Percentiles rank a stretch among this genome's conserved stretches.
Evolutionary conservation across 1,139 yeast species (phyloP).

Genomic region (Blastobotrys proliferans): DNA sequence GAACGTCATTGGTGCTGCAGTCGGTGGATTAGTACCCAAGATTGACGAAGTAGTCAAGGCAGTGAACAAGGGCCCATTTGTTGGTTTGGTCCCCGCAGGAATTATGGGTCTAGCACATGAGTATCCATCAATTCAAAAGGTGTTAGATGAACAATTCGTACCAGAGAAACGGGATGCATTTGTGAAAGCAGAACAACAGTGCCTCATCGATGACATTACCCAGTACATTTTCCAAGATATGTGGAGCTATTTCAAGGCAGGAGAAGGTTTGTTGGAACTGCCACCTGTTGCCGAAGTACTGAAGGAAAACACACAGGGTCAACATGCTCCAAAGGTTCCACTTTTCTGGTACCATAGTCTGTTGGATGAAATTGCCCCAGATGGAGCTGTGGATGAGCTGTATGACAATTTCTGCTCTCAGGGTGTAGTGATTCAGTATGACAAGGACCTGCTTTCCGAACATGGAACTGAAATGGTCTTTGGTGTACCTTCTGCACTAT

Average conservation of each 20-base stretch:
- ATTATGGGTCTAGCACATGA: constrained; percentile 29
- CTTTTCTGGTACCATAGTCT: constrained; percentile 31
- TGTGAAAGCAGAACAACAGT: constrained; percentile 16
- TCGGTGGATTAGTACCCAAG: constrained; percentile 16
- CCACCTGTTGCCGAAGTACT: constrained; percentile 16
- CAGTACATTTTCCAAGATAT: constrained; percentile 20
- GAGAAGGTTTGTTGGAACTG: constrained; percentile 16
- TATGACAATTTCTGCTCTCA: constrained; percentile 26
- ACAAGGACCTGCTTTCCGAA: constrained; percentile 15
- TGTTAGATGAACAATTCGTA: constrained; percentile 14
- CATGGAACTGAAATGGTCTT: constrained; percentile 10
- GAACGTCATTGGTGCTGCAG: constrained; percentile 13
- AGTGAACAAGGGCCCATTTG: constrained; percentile 17
- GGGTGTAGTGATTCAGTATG: constrained; percentile 29
- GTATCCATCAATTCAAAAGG: constrained; percentile 24
- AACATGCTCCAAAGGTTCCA: constrained; percentile 25
- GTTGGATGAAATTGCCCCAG: constrained; percentile 27
- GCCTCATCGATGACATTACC: constrained; percentile 19
- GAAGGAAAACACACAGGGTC: constrained; percentile 23
- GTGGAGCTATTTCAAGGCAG: constrained; percentile 21
- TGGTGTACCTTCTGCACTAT: constrained; percentile 10
- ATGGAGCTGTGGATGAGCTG: constrained; percentile 21
- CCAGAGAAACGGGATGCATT: constrained; percentile 16
- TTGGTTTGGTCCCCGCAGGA: constrained; percentile 30
- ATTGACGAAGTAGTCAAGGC: constrained; percentile 17